These are phyloP conservation scores for Triticum urartu DNA, from an alignment of 176 grass and related monocot species.

Conservation along the genomic window DNA sequence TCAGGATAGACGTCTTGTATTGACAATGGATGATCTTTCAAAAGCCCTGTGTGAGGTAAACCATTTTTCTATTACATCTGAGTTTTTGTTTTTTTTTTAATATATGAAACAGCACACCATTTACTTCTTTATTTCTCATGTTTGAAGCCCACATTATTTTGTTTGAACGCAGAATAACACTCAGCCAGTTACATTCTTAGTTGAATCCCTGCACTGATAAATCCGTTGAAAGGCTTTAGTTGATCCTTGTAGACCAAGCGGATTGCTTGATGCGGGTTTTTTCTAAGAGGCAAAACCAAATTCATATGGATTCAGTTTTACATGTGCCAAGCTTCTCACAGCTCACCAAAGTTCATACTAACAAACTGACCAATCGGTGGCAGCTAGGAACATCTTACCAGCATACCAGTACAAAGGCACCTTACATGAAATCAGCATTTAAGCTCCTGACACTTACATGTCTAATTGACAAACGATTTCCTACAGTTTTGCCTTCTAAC, in stretches of 20 bases:
- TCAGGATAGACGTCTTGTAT: slow-evolving; percentile 92
- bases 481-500: neutral
- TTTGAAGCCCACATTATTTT: neutral
- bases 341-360: neutral
- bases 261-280: neutral
- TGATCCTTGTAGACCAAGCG: neutral
- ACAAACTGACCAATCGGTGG: neutral
- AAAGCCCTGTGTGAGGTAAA: slow-evolving; percentile 86
- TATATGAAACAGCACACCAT: neutral
- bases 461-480: slow-evolving; percentile 5
- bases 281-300: neutral
- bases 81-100: neutral
- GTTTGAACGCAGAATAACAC: neutral
- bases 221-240: neutral
- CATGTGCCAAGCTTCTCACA: slow-evolving; percentile 6
- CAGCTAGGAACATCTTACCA: slow-evolving; percentile 13
- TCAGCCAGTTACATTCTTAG: neutral
- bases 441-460: neutral
- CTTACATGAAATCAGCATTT: neutral
- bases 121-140: neutral
- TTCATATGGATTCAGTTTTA: slow-evolving; percentile 17
- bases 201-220: neutral
- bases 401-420: neutral
- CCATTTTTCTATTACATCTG: slow-evolving; percentile 2
- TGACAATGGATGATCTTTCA: slow-evolving; percentile 98